Base-by-base conservation (phyloP, 257 asterid genomes). In the Solanum neorickii region DNA sequence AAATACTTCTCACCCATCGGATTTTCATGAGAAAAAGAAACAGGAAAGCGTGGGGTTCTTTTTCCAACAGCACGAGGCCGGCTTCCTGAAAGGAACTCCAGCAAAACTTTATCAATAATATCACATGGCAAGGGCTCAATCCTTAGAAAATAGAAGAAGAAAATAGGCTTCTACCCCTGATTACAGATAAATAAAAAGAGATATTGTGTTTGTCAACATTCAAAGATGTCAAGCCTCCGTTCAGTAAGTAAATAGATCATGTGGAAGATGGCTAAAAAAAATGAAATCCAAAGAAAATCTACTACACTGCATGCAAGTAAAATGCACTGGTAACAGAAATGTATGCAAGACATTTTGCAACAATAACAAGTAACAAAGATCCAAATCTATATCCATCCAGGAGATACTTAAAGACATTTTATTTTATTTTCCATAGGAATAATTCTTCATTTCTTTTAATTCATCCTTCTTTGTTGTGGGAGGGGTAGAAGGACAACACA, bases 41-140 rank as follows among this genome's bases (percentile, higher is more conserved):
- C 95, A 27, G 98, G 98, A 91, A 93, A 88, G 85, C 99, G 91
- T 87, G 99, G 98, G 14, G 99, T 96, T 90, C 99, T 94, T 89
- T 94, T 95, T 68, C 99, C 98, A 85, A 95, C 98, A 89, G 94
- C 97, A 35, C 95, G 97, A 91, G 96, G 95, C 82, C 92, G 91
- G 89, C 92, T 92, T 77, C 96, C 98, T 96, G 87, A 91, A 91
- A 83, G 73, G 69, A 88, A 86, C 52, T 87, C 91, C 82, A 87
- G 68, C 86, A 33, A 86, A 76, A 70, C 62, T 76, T 90, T 83
- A 84, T 46, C 91, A 87, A 86, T 62, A 49, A 89, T 88, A 87
- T 77, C 76, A 44, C 80, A 87, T 76, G 86, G 39, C 33, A 65
- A 80, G 46, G 90, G 74, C 60, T 87, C 66, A 83, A 75, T 87